Conservation (phyloP, 164 flowering plant genomes). For the Umbilicus rupestris region DNA sequence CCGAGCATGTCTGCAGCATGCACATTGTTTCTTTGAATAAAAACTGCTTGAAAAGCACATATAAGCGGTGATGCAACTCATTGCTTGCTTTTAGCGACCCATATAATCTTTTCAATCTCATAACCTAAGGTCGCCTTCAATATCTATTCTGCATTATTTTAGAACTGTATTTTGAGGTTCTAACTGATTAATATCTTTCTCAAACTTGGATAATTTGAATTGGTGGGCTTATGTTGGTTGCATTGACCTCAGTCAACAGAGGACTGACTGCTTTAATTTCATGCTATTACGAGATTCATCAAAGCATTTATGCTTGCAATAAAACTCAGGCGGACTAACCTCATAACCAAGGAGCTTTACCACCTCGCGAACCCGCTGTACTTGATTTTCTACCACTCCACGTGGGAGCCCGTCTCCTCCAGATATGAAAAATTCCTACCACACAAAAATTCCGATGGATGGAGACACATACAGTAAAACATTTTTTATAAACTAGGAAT, state of each 20-base stretch:
- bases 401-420: conserved; percentile 99
- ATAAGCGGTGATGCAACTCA: too few species aligned
- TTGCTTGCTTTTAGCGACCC: too few species aligned
- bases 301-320: neutral
- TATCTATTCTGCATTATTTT: too few species aligned
- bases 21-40: too few species aligned
- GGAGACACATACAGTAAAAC: neutral
- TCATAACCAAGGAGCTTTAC: conserved; percentile 69
- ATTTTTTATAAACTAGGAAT: neutral
- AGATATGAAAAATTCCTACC: conserved; percentile 89
- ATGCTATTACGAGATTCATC: too few species aligned
- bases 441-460: conserved; percentile 7
- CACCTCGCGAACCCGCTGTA: conserved; percentile 65
- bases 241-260: too few species aligned
- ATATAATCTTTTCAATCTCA: neutral
- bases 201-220: too few species aligned
- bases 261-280: too few species aligned
- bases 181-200: too few species aligned
- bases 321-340: conserved; percentile 36
- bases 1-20: neutral
- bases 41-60: too few species aligned
- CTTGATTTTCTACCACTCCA: conserved; percentile 91
- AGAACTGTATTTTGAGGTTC: too few species aligned
- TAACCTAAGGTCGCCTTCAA: neutral
- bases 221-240: too few species aligned